Conservation (phyloP, 345 rosid species). For the Populus euphratica region DNA sequence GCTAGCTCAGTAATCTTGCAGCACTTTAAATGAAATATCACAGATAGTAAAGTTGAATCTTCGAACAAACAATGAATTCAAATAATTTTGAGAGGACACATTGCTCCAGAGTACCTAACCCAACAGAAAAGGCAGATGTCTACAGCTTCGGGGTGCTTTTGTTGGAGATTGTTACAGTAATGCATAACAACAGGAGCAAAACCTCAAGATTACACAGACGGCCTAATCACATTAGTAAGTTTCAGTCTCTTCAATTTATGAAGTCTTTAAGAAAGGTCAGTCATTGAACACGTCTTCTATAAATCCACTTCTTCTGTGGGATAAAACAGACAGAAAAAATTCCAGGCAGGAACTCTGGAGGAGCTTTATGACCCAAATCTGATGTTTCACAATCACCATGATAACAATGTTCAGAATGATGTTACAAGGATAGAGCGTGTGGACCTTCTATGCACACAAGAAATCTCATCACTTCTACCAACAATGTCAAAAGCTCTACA, state of each 20-base stretch:
- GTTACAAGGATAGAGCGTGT: conserved; percentile 62
- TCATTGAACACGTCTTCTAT: background rate
- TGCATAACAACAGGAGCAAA: conserved; percentile 69
- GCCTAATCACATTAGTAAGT: conserved; percentile 74
- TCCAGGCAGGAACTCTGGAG: conserved; percentile 60
- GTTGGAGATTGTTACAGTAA: conserved; percentile 76
- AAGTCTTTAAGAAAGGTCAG: background rate
- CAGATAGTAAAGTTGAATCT: background rate
- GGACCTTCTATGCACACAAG: conserved; percentile 83
- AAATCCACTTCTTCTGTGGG: background rate
- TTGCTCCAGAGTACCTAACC: conserved; percentile 94
- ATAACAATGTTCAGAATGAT: conserved; percentile 49
- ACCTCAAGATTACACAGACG: conserved; percentile 66
- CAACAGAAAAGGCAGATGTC: conserved; percentile 87
- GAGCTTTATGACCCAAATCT: conserved; percentile 71
- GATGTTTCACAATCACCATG: conserved; percentile 35
- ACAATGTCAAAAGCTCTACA: conserved; percentile 70
- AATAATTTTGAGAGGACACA: conserved; percentile 65
- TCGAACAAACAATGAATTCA: background rate
- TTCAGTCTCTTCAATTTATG: background rate
- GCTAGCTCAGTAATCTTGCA: background rate
- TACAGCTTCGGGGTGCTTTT: conserved; percentile 86
- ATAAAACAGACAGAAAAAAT: conserved; percentile 60
- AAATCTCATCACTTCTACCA: conserved; percentile 62
- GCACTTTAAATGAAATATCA: background rate